A percentile compares a stretch with the other conserved stretches of the same genome.
These are phyloP conservation scores for Punctularia strigosozonata DNA, from an alignment of 768 basidiomycete species.

Conservation along the genomic window DNA sequence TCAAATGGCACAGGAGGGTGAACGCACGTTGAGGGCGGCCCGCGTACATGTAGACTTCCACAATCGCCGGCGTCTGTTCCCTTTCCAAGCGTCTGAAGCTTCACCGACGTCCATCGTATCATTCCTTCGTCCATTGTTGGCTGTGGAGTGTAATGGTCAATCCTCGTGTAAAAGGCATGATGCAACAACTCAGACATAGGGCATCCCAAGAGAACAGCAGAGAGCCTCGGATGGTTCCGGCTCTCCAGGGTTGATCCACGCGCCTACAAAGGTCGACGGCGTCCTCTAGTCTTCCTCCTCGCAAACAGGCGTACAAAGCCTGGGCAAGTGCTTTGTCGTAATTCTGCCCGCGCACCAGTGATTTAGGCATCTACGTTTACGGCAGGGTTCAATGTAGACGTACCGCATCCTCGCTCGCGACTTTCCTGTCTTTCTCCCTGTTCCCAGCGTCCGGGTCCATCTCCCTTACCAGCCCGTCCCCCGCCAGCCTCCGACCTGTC, in stretches of 20 bases:
- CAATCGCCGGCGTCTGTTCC: slow-evolving; percentile 64
- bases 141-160: too few relatives aligned
- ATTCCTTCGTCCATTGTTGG: slow-evolving; percentile 33
- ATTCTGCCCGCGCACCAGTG: slow-evolving; percentile 30
- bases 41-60: slow-evolving; percentile 86
- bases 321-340: slow-evolving; percentile 73
- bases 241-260: slow-evolving; percentile 86
- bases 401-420: slow-evolving; percentile 75
- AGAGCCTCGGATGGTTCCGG: slow-evolving; percentile 80
- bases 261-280: slow-evolving; percentile 74
- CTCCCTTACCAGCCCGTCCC: slow-evolving; percentile 42
- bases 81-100: slow-evolving; percentile 42
- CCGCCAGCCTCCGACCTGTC: slow-evolving; percentile 29
- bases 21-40: slow-evolving; percentile 63
- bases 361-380: not conserved
- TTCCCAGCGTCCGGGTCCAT: slow-evolving; percentile 78
- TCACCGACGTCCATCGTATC: slow-evolving; percentile 33
- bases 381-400: slow-evolving; percentile 13
- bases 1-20: slow-evolving; percentile 3
- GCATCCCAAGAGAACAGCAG: slow-evolving; percentile 65
- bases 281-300: slow-evolving; percentile 76
- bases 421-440: slow-evolving; percentile 39
- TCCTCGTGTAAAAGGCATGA: too few relatives aligned
- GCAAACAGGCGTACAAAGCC: slow-evolving; percentile 69
- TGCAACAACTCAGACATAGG: too few relatives aligned